Evolutionary conservation across 2,329 filamentous ascomycete genomes (phyloP), one percentile per base, ranked within the genome.

Genomic region (Rachicladosporium sp.): DNA sequence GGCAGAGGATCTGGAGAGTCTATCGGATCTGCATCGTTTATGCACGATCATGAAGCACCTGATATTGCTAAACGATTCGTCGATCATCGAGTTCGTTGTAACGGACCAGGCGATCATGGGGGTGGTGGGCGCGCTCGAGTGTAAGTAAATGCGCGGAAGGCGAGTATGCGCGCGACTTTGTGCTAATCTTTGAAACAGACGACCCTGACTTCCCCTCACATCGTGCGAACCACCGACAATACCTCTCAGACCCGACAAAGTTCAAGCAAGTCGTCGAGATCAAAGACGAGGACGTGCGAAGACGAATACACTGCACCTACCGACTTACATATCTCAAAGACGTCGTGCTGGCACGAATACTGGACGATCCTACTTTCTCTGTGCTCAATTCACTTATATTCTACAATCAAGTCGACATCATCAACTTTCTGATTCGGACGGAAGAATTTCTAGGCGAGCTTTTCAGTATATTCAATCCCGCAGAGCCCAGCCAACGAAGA

Each of bases 11-110:
- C 73, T 94, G 43, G 86, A 98, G 62, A 88, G 84, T 58, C 67
- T 93, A 6, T 65, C 75, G 13, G 89, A 96, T 56, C 67, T 98
- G 44, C 91, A 96, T 60, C 78, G 83, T 35, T 69, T 98, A 34
- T 98, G 91, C 74, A 94, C 87, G 59, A 95, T 98, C 58, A 91
- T 95, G 84, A 98, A 98, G 69, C 82, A 82, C 43, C 74, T 96
- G 41, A 93, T 98, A 39, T 69, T 96, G 38, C 75, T 96, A 46
- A 98, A 96, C 64, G 91, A 98, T 59, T 93, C 82, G 23, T 74
- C 79, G 43, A 93, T 98, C 47, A 94, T 98, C 54, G 91, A 98
- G 62, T 80, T 86, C 50, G 82, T 89, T 10, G 88, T 98, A 19
- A 85, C 83, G 10, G 89, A 96, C 62, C 78, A 87, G 42, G 81